These are phyloP conservation scores for Blepharisma japonicum DNA, from an alignment of 73 alveolate species.

Conservation along the genomic window DNA sequence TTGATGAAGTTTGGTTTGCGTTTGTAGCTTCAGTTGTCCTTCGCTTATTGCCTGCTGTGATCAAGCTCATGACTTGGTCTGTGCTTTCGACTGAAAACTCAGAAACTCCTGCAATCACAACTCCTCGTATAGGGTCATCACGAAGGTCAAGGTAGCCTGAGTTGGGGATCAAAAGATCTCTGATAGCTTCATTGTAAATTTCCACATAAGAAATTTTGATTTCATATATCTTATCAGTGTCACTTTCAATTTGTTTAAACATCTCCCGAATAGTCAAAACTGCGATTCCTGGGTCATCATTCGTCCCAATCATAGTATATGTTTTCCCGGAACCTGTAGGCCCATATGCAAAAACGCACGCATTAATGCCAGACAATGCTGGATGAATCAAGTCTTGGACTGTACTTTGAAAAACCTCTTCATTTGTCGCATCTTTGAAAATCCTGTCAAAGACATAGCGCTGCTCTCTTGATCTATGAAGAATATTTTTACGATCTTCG, in stretches of 20 bases:
- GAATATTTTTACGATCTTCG: constrained; percentile 69
- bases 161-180: constrained; percentile 80
- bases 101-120: constrained; percentile 82
- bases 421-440: constrained; percentile 53
- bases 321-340: constrained; percentile 98
- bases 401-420: constrained; percentile 69
- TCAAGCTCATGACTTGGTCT: constrained; percentile 67
- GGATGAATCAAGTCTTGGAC: constrained; percentile 79
- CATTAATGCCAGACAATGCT: constrained; percentile 85
- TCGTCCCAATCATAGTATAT: constrained; percentile 91
- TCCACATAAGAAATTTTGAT: constrained; percentile 81
- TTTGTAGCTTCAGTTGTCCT: constrained; percentile 84
- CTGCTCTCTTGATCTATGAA: constrained; percentile 74
- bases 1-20: constrained; percentile 67
- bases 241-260: constrained; percentile 63
- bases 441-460: constrained; percentile 74
- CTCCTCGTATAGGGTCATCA: constrained; percentile 92
- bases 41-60: constrained; percentile 65
- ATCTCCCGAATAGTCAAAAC: constrained; percentile 79
- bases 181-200: constrained; percentile 93
- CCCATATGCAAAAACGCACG: constrained; percentile 95
- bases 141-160: constrained; percentile 80
- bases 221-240: constrained; percentile 55
- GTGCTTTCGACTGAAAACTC: constrained; percentile 75
- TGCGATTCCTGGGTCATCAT: constrained; percentile 88